Conservation (phyloP, 2,329 filamentous ascomycete genomes). For the Epichloe uncinata region DNA sequence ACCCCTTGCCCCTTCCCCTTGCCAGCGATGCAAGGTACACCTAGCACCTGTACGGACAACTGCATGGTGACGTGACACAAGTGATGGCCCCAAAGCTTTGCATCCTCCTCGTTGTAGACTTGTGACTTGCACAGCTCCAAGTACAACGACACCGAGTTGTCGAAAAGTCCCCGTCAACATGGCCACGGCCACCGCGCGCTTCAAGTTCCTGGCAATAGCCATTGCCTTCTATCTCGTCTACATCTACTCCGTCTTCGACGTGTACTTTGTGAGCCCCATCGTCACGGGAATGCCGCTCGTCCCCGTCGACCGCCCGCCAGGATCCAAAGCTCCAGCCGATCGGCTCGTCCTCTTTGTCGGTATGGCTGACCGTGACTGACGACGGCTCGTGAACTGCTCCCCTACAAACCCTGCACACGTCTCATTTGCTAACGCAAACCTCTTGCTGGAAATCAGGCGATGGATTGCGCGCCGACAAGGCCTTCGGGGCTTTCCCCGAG, state of each 20-base stretch:
- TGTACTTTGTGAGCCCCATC: constrained; percentile 96
- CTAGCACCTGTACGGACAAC: no score
- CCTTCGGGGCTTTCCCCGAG: constrained; percentile 85
- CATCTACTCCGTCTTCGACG: constrained; percentile 91
- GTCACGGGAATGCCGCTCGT: constrained; percentile 89
- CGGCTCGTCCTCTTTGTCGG: constrained; percentile 73
- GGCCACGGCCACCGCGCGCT: constrained; percentile 41
- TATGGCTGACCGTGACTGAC: constrained; percentile 22
- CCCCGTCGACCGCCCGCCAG: constrained; percentile 46
- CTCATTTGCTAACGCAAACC: no score
- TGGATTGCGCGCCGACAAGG: constrained; percentile 91
- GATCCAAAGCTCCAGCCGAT: constrained; percentile 64
- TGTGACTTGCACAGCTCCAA: no score
- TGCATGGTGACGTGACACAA: no score
- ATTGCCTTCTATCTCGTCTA: constrained; percentile 90
- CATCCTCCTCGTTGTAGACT: no score
- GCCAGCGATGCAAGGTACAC: no score
- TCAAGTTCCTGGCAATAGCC: constrained; percentile 77
- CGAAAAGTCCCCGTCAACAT: no score
- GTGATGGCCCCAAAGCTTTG: no score
- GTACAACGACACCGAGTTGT: no score
- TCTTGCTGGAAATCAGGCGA: constrained; percentile 43
- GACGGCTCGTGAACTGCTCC: neutral
- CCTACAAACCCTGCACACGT: neutral
- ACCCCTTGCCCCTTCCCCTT: no score